Evolutionary conservation across 495 filamentous ascomycete species (phyloP).

Genomic region (Daldinia childiae): DNA sequence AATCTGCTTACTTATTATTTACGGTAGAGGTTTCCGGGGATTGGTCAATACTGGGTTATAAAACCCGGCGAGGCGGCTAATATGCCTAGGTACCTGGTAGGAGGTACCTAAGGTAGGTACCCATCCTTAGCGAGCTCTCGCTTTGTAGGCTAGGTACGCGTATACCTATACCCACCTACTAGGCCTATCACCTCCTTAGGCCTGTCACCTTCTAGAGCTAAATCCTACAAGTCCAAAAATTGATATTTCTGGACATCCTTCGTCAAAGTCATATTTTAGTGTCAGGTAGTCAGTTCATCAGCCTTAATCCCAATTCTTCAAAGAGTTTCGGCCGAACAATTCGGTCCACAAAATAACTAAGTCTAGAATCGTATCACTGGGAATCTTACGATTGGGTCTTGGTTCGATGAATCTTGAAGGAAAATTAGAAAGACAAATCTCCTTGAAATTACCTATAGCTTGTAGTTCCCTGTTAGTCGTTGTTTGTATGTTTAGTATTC

Average conservation of each 20-base stretch:
- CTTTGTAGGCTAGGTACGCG: no score
- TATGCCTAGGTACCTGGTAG: no score
- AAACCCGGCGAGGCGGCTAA: background rate
- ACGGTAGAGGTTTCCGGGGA: no score
- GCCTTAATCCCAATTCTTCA: background rate
- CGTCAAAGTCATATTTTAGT: conserved; percentile 3
- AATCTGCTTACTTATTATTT: background rate
- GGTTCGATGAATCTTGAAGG: background rate
- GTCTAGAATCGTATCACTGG: background rate
- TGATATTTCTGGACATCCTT: background rate
- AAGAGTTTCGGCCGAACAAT: conserved; percentile 4
- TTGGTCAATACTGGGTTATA: background rate
- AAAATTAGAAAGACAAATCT: background rate
- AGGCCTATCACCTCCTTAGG: background rate
- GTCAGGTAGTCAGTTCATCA: background rate
- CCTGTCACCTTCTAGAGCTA: background rate
- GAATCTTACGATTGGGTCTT: conserved; percentile 1
- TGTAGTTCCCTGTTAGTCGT: background rate
- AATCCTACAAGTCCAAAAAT: background rate
- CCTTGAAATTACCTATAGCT: conserved; percentile 1
- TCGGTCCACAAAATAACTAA: background rate
- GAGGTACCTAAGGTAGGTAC: no score
- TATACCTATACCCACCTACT: background rate
- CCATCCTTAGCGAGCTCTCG: background rate
- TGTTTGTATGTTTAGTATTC: background rate